These are phyloP conservation scores for Durio zibethinus DNA, from an alignment of 345 rosid species.

Conservation along the genomic window DNA sequence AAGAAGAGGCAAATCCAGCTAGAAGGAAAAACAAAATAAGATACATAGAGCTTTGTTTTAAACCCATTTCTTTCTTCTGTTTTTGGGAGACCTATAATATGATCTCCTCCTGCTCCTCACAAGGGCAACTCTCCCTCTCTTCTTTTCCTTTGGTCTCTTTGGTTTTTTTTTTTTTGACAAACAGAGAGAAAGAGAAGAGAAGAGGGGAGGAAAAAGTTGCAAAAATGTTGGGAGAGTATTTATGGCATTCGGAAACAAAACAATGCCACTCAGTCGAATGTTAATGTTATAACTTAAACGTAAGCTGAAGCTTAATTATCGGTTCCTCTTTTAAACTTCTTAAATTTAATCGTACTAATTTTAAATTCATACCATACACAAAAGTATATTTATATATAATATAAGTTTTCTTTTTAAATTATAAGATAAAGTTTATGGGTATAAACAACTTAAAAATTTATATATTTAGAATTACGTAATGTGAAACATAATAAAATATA, in stretches of 20 bases:
- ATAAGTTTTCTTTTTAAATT: too few species aligned
- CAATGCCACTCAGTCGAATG: conserved; percentile 5
- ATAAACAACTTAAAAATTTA: too few species aligned
- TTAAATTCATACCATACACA: too few species aligned
- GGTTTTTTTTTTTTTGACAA: conserved; percentile 1
- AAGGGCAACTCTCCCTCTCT: conserved; percentile 7
- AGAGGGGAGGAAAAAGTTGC: conserved; percentile 38
- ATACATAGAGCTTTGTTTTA: conserved; percentile 19
- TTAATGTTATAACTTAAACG: background rate
- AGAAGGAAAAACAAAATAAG: conserved; percentile 31
- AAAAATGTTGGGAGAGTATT: conserved; percentile 19
- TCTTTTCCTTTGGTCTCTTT: background rate
- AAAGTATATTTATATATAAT: too few species aligned
- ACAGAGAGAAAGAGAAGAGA: background rate
- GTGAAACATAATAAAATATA: too few species aligned
- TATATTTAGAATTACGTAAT: too few species aligned
- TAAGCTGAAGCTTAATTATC: background rate
- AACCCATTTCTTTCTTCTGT: conserved; percentile 32
- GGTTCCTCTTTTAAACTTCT: background rate
- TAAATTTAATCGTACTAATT: too few species aligned
- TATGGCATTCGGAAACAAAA: conserved; percentile 6
- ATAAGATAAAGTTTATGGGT: too few species aligned
- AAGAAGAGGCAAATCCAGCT: conserved; percentile 30
- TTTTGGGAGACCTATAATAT: conserved; percentile 20
- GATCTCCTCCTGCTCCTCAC: conserved; percentile 25